Conservation (phyloP, 2,329 filamentous ascomycete species). For the Cladobotryum protrusum region DNA sequence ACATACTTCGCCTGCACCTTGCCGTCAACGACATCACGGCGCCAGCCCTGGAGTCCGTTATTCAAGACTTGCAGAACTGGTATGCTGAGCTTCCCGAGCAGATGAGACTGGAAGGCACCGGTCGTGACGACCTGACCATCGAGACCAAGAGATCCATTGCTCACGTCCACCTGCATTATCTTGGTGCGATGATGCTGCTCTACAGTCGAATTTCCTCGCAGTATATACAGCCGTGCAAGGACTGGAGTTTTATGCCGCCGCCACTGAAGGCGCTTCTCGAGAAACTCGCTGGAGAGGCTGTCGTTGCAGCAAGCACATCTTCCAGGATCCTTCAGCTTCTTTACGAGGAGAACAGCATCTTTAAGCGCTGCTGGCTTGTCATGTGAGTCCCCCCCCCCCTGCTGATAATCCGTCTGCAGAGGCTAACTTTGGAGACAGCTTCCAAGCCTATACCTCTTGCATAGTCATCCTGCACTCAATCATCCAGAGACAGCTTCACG, state of each 20-base stretch:
- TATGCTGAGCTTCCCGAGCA: conserved; percentile 2
- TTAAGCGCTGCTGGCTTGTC: conserved; percentile 10
- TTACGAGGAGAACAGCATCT: conserved; percentile 5
- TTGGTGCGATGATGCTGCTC: conserved; percentile 6
- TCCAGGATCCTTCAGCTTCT: conserved; percentile 8
- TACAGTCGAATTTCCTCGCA: conserved; percentile 5
- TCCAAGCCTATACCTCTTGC: conserved; percentile 5
- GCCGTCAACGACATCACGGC: conserved; percentile 1
- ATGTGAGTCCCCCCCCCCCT: conserved; percentile 3
- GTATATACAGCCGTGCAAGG: not conserved
- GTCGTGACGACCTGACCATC: not conserved
- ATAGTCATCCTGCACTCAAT: conserved; percentile 7
- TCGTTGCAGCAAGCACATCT: conserved; percentile 7
- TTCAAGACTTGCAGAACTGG: conserved; percentile 4
- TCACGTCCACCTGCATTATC: conserved; percentile 7
- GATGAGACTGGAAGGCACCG: not conserved
- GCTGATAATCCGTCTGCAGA: too few relatives aligned
- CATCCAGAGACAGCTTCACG: conserved; percentile 8
- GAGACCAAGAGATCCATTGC: conserved; percentile 5
- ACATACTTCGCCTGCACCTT: conserved; percentile 10
- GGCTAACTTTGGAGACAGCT: not conserved
- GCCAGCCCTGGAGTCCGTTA: not conserved
- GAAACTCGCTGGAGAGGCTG: not conserved
- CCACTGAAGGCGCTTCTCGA: not conserved
- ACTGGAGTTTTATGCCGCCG: not conserved